These are phyloP conservation scores for Canna indica DNA, from an alignment of 176 grass and related monocot genomes.

Conservation along the genomic window DNA sequence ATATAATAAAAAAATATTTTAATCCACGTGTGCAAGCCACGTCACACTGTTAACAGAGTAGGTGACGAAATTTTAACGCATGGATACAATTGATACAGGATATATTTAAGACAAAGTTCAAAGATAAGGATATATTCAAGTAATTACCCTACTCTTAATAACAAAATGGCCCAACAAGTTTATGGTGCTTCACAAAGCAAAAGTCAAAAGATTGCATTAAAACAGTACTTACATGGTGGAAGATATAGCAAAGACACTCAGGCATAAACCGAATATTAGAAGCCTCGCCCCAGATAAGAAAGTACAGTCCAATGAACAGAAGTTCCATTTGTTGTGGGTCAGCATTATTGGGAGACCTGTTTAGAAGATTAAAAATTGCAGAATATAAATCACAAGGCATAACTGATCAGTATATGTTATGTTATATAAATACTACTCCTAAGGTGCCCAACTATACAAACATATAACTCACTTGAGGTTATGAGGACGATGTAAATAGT, in stretches of 20 bases:
- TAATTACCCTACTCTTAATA: background rate
- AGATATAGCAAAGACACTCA: slow-evolving; percentile 95
- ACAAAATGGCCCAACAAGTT: background rate
- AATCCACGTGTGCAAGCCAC: too few relatives aligned
- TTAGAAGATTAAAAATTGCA: slow-evolving; percentile 15
- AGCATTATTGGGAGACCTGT: slow-evolving; percentile 21
- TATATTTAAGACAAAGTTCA: too few relatives aligned
- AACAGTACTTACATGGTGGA: slow-evolving; percentile 73
- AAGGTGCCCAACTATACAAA: background rate
- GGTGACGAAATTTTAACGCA: too few relatives aligned
- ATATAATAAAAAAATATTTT: background rate
- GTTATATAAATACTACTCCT: slow-evolving; percentile 6
- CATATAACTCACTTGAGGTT: slow-evolving; percentile 39
- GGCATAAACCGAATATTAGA: slow-evolving; percentile 97
- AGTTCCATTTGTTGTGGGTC: slow-evolving; percentile 54
- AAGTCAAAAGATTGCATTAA: background rate
- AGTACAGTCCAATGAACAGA: slow-evolving; percentile 86
- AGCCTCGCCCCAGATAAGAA: slow-evolving; percentile 98
- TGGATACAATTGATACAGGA: too few relatives aligned
- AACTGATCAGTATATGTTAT: background rate
- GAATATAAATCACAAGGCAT: slow-evolving; percentile 1
- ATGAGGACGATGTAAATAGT: slow-evolving; percentile 50
- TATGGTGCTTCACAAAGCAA: background rate
- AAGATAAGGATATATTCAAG: too few relatives aligned
- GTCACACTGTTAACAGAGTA: too few relatives aligned